Evolutionary conservation across 2,329 filamentous ascomycete species (phyloP).

Genomic region (Colletotrichum sp.): DNA sequence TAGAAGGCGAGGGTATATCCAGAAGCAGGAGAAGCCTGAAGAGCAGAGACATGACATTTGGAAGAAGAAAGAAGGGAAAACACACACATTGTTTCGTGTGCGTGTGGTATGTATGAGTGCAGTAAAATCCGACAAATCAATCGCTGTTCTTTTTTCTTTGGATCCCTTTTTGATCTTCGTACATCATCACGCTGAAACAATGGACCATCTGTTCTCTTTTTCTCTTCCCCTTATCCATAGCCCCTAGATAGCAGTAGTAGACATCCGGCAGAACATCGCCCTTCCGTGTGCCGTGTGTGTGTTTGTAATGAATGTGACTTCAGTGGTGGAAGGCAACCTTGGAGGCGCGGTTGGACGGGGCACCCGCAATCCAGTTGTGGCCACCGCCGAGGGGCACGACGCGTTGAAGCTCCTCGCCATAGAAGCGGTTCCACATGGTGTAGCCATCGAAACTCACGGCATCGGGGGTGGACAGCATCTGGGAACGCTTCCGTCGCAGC

Average conservation of each 20-base stretch:
- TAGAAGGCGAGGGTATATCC: not conserved
- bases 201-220: not conserved
- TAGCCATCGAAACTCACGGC: slow-evolving; percentile 8
- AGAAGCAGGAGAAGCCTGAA: not conserved
- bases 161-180: not conserved
- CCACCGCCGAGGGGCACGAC: not conserved
- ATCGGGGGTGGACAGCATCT: not conserved
- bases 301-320: not conserved
- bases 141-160: not conserved
- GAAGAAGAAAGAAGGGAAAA: not conserved
- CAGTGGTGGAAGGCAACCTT: not conserved
- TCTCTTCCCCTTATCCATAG: not conserved
- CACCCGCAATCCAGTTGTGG: slow-evolving; percentile 6
- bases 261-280: not conserved
- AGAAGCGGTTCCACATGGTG: slow-evolving; percentile 8
- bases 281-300: not conserved
- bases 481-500: not conserved
- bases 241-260: not conserved
- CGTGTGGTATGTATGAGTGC: not conserved
- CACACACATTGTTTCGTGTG: not conserved
- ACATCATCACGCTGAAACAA: not conserved
- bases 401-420: not conserved
- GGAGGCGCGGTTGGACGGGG: not conserved
- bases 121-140: not conserved
- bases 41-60: not conserved